These are phyloP conservation scores for Trichoderma sp. DNA, from an alignment of 2,329 filamentous ascomycete genomes.

Conservation along the genomic window DNA sequence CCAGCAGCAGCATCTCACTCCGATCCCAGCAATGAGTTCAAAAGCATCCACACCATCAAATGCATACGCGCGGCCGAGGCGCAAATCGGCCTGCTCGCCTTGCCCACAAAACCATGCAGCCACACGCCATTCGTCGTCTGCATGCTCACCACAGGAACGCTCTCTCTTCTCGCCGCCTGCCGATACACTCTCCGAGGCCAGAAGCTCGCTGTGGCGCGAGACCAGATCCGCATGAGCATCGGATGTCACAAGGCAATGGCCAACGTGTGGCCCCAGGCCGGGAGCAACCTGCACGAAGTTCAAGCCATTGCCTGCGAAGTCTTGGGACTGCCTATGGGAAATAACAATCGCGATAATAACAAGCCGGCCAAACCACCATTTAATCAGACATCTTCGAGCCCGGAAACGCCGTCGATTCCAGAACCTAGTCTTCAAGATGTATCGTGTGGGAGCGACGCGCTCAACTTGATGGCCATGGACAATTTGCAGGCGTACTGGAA, in stretches of 20 bases:
- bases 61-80: slow-evolving; percentile 45
- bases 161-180: slow-evolving; percentile 45
- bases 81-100: slow-evolving; percentile 45
- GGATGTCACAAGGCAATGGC: slow-evolving; percentile 45
- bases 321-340: slow-evolving; percentile 23
- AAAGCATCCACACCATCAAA: slow-evolving; percentile 47
- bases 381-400: not conserved
- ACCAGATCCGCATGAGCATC: slow-evolving; percentile 48
- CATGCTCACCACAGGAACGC: slow-evolving; percentile 46
- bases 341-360: not conserved
- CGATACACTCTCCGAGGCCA: slow-evolving; percentile 40
- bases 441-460: not conserved
- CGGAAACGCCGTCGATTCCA: slow-evolving; percentile 4
- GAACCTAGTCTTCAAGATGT: not conserved
- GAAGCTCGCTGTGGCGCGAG: slow-evolving; percentile 43
- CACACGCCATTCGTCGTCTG: slow-evolving; percentile 48
- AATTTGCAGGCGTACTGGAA: slow-evolving; percentile 24
- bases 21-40: slow-evolving; percentile 31
- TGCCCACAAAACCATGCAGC: slow-evolving; percentile 41
- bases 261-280: slow-evolving; percentile 44
- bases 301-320: slow-evolving; percentile 46
- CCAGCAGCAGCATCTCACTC: slow-evolving; percentile 28
- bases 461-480: slow-evolving; percentile 14
- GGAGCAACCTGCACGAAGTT: slow-evolving; percentile 45
- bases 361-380: not conserved